Percentiles rank a stretch among this genome's conserved stretches.
Evolutionary conservation across 2,329 filamentous ascomycete species (phyloP).

Genomic region (Paraphoma chrysanthemicola): DNA sequence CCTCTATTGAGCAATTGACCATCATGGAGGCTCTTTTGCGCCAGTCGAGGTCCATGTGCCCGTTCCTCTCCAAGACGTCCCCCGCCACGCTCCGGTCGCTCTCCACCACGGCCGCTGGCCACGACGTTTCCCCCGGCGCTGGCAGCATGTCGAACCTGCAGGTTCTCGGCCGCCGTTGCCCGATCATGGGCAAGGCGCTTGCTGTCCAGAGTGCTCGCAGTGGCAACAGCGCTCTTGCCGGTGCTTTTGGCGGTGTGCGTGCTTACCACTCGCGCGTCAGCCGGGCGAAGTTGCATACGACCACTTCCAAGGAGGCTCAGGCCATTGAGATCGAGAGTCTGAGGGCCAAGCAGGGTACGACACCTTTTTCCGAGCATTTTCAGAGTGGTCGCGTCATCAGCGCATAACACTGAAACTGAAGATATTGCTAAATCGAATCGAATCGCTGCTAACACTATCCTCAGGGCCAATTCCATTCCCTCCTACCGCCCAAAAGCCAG

Average conservation of each 20-base stretch:
- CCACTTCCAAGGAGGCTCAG: constrained; percentile 76
- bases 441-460: constrained; percentile 13
- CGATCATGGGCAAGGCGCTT: constrained; percentile 98
- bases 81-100: constrained; percentile 90
- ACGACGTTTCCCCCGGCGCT: constrained; percentile 76
- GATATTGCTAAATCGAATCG: not conserved
- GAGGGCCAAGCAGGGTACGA: constrained; percentile 52
- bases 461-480: constrained; percentile 40
- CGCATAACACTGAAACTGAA: not conserved
- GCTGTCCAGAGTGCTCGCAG: constrained; percentile 74
- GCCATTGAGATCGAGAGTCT: constrained; percentile 67
- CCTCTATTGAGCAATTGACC: constrained; percentile 21
- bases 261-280: constrained; percentile 59
- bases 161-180: constrained; percentile 91
- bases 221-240: constrained; percentile 54
- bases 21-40: constrained; percentile 92
- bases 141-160: constrained; percentile 97
- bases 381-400: not conserved
- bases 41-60: constrained; percentile 96
- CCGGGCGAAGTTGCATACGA: constrained; percentile 83
- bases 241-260: constrained; percentile 58
- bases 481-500: constrained; percentile 32
- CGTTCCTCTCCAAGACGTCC: constrained; percentile 94
- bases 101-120: constrained; percentile 73
- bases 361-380: not conserved